Evolutionary conservation across 441 rosid genomes (phyloP).

Genomic region (Corymbia citriodora): DNA sequence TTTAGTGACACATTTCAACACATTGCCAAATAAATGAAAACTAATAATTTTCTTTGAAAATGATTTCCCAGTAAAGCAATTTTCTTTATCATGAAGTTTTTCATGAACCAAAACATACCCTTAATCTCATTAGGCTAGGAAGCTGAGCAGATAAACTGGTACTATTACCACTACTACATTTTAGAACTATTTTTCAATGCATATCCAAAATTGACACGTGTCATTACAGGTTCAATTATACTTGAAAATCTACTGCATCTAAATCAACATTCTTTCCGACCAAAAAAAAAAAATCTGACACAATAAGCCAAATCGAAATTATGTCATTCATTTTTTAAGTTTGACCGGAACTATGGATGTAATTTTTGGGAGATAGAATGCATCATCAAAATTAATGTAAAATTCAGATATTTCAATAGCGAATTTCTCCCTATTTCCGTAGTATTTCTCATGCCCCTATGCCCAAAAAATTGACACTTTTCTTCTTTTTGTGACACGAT

Average conservation of each 20-base stretch:
- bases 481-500: not conserved
- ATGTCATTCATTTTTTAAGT: not conserved
- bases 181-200: not conserved
- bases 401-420: not conserved
- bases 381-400: not conserved
- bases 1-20: not conserved
- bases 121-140: not conserved
- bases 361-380: not conserved
- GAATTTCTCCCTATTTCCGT: not conserved
- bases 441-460: not conserved
- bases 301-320: no score
- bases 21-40: not conserved
- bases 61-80: no score
- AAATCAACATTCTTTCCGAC: no score
- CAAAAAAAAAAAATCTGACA: no score
- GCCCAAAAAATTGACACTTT: not conserved
- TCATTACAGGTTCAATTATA: not conserved
- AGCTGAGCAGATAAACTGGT: not conserved
- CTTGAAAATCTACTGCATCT: not conserved
- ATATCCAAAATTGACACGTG: no score
- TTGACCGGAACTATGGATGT: not conserved
- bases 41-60: not conserved
- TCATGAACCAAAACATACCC: not conserved
- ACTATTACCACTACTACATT: not conserved
- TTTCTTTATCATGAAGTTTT: not conserved